Conservation (phyloP, 2,329 filamentous ascomycete species). For the Colletotrichum sp. region DNA sequence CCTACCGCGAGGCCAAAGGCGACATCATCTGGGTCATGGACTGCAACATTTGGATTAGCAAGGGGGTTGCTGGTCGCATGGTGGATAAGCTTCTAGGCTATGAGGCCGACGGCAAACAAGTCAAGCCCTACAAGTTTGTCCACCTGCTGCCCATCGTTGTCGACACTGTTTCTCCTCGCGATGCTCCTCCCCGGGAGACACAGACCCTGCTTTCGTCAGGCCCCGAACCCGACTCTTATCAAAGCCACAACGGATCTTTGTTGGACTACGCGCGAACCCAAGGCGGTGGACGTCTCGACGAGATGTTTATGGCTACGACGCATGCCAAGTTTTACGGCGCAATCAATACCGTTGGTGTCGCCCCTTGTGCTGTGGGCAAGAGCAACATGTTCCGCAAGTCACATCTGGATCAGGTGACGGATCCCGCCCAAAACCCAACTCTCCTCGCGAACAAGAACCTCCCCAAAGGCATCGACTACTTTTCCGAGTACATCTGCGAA, state of each 20-base stretch:
- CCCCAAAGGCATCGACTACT: slow-evolving; percentile 82
- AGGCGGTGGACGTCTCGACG: slow-evolving; percentile 85
- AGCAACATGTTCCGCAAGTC: slow-evolving; percentile 98
- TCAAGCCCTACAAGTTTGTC: slow-evolving; percentile 82
- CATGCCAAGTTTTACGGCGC: slow-evolving; percentile 98
- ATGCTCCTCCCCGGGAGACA: slow-evolving; percentile 26
- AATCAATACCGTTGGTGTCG: slow-evolving; percentile 90
- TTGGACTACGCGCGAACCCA: slow-evolving; percentile 37
- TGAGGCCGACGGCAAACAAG: slow-evolving; percentile 48
- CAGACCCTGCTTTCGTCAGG: slow-evolving; percentile 38
- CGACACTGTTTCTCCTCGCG: slow-evolving; percentile 60
- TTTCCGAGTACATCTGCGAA: slow-evolving; percentile 96
- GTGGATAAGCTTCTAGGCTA: slow-evolving; percentile 84
- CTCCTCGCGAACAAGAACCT: slow-evolving; percentile 44
- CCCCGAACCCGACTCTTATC: slow-evolving; percentile 33
- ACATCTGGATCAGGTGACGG: slow-evolving; percentile 79
- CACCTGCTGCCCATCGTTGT: slow-evolving; percentile 91
- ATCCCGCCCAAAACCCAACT: slow-evolving; percentile 49
- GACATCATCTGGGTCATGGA: slow-evolving; percentile 95
- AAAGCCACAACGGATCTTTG: slow-evolving; percentile 22
- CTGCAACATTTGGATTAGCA: slow-evolving; percentile 93
- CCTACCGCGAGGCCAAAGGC: slow-evolving; percentile 85
- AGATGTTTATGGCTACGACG: slow-evolving; percentile 90
- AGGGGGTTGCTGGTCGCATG: slow-evolving; percentile 82
- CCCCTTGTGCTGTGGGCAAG: slow-evolving; percentile 94